Conservation (phyloP, 768 basidiomycete genomes). For the Suillus cothurnatus region DNA sequence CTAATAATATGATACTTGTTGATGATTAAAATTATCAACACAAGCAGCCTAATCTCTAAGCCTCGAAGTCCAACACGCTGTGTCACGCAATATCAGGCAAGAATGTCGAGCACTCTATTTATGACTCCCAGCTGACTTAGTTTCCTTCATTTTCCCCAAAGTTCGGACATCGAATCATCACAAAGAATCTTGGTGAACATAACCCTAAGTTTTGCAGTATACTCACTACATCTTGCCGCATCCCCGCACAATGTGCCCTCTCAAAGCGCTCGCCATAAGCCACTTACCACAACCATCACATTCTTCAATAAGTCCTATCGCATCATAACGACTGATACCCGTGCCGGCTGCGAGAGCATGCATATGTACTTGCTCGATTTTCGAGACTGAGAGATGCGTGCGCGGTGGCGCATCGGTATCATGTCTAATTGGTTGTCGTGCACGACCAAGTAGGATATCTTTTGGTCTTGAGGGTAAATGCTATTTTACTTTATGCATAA, state of each 20-base stretch:
- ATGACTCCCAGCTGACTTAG: background rate
- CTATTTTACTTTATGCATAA: background rate
- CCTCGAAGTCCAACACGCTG: background rate
- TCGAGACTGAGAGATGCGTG: background rate
- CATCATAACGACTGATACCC: slow-evolving; percentile 1
- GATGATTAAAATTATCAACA: background rate
- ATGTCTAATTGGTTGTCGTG: background rate
- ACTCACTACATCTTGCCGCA: background rate
- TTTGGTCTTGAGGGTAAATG: background rate
- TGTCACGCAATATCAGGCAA: background rate
- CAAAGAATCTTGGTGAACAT: background rate
- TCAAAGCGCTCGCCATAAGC: slow-evolving; percentile 1
- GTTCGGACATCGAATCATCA: background rate
- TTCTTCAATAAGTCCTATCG: background rate
- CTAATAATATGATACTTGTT: background rate
- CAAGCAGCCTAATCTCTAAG: background rate
- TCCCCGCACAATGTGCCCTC: background rate
- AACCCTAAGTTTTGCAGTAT: background rate
- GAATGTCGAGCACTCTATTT: background rate
- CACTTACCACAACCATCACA: slow-evolving; percentile 3
- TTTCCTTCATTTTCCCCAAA: background rate
- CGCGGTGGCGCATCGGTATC: background rate
- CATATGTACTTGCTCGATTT: background rate
- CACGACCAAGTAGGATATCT: slow-evolving; percentile 4
- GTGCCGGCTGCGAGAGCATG: background rate